These are phyloP conservation scores for Solanum chiquidenum DNA, from an alignment of 257 asterid genomes.

Conservation along the genomic window DNA sequence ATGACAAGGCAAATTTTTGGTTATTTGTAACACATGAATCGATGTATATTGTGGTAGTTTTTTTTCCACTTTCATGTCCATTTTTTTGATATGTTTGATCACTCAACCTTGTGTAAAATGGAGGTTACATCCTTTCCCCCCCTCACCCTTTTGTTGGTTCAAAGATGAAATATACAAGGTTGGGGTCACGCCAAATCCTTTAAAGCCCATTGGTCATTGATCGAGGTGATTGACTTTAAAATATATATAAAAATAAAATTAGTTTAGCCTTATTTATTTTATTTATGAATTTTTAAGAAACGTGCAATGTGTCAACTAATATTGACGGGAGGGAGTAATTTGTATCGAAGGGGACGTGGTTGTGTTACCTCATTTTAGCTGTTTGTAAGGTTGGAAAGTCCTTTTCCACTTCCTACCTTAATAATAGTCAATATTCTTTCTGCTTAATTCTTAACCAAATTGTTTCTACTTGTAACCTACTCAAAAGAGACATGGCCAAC, in stretches of 20 bases:
- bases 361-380: conserved; percentile 46
- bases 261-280: neutral
- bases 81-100: neutral
- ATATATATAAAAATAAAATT: neutral
- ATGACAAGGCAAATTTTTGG: neutral
- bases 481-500: conserved; percentile 26
- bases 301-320: neutral
- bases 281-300: neutral
- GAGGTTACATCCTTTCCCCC: neutral
- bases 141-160: neutral
- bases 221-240: neutral
- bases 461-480: conserved; percentile 26
- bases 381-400: conserved; percentile 71
- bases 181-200: neutral
- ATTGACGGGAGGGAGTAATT: neutral
- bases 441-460: conserved; percentile 5
- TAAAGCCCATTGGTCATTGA: neutral
- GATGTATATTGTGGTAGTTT: neutral
- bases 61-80: neutral
- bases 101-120: neutral
- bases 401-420: conserved; percentile 53
- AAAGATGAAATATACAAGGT: neutral
- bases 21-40: neutral
- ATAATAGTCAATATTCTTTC: conserved; percentile 3
- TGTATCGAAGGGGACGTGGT: conserved; percentile 27